Evolutionary conservation across 2,329 filamentous ascomycete species (phyloP), one percentile per base, ranked within the genome.

Genomic region (Thelonectria olida): DNA sequence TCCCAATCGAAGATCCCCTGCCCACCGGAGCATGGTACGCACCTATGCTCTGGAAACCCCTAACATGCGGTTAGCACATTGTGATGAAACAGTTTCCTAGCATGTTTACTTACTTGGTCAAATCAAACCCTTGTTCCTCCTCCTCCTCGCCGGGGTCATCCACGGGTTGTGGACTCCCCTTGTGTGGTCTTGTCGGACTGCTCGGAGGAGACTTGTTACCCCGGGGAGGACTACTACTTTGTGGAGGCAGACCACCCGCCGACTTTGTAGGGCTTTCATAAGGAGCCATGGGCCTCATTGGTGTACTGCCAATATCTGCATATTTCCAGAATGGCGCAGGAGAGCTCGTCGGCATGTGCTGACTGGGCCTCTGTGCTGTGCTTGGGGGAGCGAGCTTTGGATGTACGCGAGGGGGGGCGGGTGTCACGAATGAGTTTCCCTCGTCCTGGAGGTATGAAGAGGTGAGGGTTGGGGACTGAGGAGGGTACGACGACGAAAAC

Each of bases 241-340:
- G 79, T 3, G 81, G 78, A 20, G 82, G 81, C 27, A 80, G 60
- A 7, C 67, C 68, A 25, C 76, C 76, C 20, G 76, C 72, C 15
- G 75, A 71, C 72, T 88, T 89, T 7, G 82, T 83, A 2, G 88
- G 88, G 69, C 87, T 90, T 39, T 90, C 87, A 58, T 85, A 87
- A 7, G 65, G 51, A 13, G 67, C 69, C 4, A 79, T 75, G 0
- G 81, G 78, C 67, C 82, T 81, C 54, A 91, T 80, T 2, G 92
- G 92, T 2, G 91, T 94, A 75, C 88, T 92, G 23, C 87, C 86
- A 61, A 92, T 85, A 66, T 93, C 91, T 39, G 91, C 89, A 76
- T 92, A 96, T 75, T 92, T 93, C 92, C 92, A 96, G 76, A 96
- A 96, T 0, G 92, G 92, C 1, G 92, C 92, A 0, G 92, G 92